Evolutionary conservation across 352 stramenopile genomes (phyloP).

Genomic region (Stephanocyclus meneghinianus): DNA sequence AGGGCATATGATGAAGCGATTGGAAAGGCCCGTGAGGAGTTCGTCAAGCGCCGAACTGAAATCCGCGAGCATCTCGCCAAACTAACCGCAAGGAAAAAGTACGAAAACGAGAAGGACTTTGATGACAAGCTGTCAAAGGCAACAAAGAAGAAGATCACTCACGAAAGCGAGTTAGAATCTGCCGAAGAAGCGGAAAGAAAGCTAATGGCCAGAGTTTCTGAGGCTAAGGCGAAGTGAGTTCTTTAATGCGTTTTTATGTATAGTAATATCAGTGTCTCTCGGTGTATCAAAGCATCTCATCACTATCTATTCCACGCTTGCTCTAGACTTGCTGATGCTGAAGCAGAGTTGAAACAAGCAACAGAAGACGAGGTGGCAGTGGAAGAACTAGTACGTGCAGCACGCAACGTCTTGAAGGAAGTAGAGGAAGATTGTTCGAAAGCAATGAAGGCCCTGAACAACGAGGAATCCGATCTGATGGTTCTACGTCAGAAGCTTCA

Average conservation of each 20-base stretch:
- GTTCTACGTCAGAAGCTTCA: slow-evolving; percentile 90
- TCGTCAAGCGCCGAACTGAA: slow-evolving; percentile 71
- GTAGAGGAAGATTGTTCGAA: slow-evolving; percentile 75
- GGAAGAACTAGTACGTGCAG: slow-evolving; percentile 68
- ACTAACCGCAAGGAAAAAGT: slow-evolving; percentile 49
- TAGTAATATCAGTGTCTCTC: background rate
- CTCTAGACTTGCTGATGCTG: slow-evolving; percentile 81
- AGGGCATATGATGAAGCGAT: slow-evolving; percentile 91
- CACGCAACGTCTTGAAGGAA: slow-evolving; percentile 68
- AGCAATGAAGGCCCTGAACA: slow-evolving; percentile 84
- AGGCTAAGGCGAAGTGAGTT: slow-evolving; percentile 50
- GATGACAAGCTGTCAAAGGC: slow-evolving; percentile 70
- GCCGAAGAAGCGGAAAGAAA: slow-evolving; percentile 57
- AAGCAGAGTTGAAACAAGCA: slow-evolving; percentile 77
- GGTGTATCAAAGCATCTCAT: background rate
- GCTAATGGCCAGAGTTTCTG: slow-evolving; percentile 49
- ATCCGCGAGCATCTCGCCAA: slow-evolving; percentile 79
- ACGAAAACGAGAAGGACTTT: slow-evolving; percentile 61
- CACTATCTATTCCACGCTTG: background rate
- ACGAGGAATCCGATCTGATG: slow-evolving; percentile 89
- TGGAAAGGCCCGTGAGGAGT: slow-evolving; percentile 84
- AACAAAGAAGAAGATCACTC: slow-evolving; percentile 59
- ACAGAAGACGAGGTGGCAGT: slow-evolving; percentile 61
- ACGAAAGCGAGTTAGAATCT: slow-evolving; percentile 56
- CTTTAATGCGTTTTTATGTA: background rate